Percentiles rank a stretch among this genome's conserved stretches.
Evolutionary conservation across 108 stramenopile genomes (phyloP).

Genomic region (Skeletonema menzelii): DNA sequence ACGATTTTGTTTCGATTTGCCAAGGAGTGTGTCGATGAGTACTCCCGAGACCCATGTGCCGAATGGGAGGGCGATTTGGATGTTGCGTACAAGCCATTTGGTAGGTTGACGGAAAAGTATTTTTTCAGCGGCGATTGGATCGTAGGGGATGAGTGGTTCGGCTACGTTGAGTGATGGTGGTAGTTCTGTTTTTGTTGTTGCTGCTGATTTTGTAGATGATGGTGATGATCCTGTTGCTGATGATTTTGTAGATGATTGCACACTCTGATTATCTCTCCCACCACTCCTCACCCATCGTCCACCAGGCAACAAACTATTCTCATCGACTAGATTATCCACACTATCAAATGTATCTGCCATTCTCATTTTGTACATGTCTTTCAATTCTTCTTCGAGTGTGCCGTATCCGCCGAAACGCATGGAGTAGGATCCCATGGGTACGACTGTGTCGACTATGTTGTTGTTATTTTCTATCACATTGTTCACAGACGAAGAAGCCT

Average conservation of each 20-base stretch:
- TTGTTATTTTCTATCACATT: background rate
- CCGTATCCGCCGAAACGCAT: slow-evolving; percentile 23
- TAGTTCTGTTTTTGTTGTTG: background rate
- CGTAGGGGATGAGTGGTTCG: slow-evolving; percentile 89
- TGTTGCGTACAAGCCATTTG: slow-evolving; percentile 92
- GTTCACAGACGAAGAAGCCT: background rate
- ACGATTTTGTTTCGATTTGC: slow-evolving; percentile 47
- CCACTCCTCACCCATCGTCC: slow-evolving; percentile 24
- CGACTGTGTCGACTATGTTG: slow-evolving; percentile 1
- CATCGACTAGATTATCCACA: slow-evolving; percentile 45
- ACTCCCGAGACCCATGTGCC: slow-evolving; percentile 82
- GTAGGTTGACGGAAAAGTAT: slow-evolving; percentile 84
- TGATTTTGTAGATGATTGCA: background rate
- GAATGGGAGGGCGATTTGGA: slow-evolving; percentile 91
- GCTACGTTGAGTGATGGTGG: slow-evolving; percentile 65
- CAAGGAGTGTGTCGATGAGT: slow-evolving; percentile 68
- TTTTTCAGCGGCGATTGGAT: slow-evolving; percentile 80
- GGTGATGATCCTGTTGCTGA: background rate
- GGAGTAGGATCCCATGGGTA: slow-evolving; percentile 22
- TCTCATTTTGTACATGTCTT: slow-evolving; percentile 23
- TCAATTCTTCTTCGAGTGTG: slow-evolving; percentile 15
- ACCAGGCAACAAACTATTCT: slow-evolving; percentile 41
- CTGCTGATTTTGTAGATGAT: background rate
- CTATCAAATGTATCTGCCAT: slow-evolving; percentile 50
- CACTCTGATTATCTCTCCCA: background rate